Base-by-base conservation (phyloP, 768 basidiomycete species). In the Cystofilobasidium macerans region DNA sequence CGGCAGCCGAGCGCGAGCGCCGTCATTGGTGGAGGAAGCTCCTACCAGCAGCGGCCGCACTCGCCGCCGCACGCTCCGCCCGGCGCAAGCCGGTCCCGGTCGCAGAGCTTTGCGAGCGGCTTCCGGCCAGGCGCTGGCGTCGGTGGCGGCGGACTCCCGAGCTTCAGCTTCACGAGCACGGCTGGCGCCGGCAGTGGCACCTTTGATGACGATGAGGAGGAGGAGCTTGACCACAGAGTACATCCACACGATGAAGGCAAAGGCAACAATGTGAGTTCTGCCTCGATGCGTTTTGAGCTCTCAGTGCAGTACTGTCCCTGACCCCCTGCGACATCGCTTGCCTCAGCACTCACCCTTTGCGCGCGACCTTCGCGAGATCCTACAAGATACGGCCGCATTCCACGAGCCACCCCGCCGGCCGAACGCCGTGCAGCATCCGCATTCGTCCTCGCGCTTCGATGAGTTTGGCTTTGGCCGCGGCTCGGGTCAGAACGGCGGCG, bases 401-500 rank as follows among this genome's bases (percentile, higher is more conserved):
- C 59, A 67, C 32, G 16, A 30, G 12, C 65, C 33, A 2, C 65
- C 33, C 2, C n/a, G 33, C 60, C 36, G 24, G 3, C 26, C 42
- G 12, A 40, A 36, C 6, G 35, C 48, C 30, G 33, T 11, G 26
- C 48, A 67, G 32, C 33, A 38, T 22, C 9, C 36, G 22, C n/a
- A n/a, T n/a, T 30, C 36, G n/a, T 28, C 53, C 9, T 45, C 59
- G 53, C 59, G 65, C 20, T 54, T 67, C 40, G 65, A 67, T 42
- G 65, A 67, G 48, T 67, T 67, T 38, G 65, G 65, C 30, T 67
- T 67, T 56, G 65, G 65, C 6, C 57, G 65, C 40, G 65, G 65
- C 18, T 32, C 65, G 12, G 33, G 36, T n/a, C n/a, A n/a, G n/a
- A n/a, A n/a, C n/a, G n/a, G n/a, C n/a, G n/a, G n/a, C 43, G 51